Evolutionary conservation across 2,329 filamentous ascomycete genomes (phyloP), one percentile per base, ranked within the genome.

Genomic region (Chaetomium sp.): DNA sequence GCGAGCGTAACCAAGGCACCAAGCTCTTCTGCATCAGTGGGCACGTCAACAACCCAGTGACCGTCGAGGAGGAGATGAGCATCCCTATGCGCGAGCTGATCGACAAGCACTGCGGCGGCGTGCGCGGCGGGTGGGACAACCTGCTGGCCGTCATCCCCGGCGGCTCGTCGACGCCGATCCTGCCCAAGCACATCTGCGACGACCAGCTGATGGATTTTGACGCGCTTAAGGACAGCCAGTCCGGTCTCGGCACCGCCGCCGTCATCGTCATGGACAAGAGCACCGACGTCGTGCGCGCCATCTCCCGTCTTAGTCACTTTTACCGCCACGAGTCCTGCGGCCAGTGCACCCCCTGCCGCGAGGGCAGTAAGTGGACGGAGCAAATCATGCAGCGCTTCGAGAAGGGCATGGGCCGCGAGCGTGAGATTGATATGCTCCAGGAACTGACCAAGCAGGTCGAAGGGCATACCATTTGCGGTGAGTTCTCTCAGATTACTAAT

Each of bases 201-300:
- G 86, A 96, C 67, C 92, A 97, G 73, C 76, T 99, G 54, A 99
- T 99, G 94, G 94, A 99, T 76, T 99, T 97, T 69, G 94, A 99
- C 71, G 91, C 89, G 8, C 84, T 99, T 65, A 99, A 99, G 82
- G 94, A 99, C 74, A 91, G 86, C 65, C 94, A 97, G 76, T 95
- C 91, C 59, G 94, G 94, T 82, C 86, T 99, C 11, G 94, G 94
- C 65, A 99, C 94, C 6, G 94, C 94, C 4, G 94, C 94, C 56
- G 92, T 99, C 64, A 96, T 99, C 68, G 94, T 99, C 72, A 96
- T 99, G 89, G 94, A 99, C 77, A 95, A 97, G 81, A 92, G 87
- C 68, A 89, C 94, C 62, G 94, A 99, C 71, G 88, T 99, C 52
- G 91, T 99, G 64, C 88, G 92, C 62, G 89, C 90, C 69, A 97